Base-by-base conservation (phyloP, 192 early-diverging fungal species). In the Backusella tarrabulga region DNA sequence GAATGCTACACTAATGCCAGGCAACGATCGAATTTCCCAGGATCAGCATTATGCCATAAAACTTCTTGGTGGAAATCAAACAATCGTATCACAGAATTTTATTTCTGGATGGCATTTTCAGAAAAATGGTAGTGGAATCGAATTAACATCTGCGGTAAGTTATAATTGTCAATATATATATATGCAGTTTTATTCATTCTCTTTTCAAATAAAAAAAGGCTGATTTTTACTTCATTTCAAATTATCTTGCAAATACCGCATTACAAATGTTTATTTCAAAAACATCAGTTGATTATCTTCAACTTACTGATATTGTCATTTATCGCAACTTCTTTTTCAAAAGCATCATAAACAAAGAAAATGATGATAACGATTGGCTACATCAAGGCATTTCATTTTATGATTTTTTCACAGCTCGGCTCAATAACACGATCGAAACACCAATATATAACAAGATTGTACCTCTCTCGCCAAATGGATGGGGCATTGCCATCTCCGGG, bases 121-220 rank as follows among this genome's bases (percentile, higher is more conserved):
- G 14, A 68, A 77, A 60, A 63, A 63, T 44, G 76, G 76, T 77
- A 68, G 76, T 56, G 76, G 69, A 4, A 34, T 60, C 14, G 42
- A 71, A 29, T 42, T 77, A n/a, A 77, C 76, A n/a, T 77, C 76
- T 67, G 76, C 70, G 12, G 76, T 77, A 69, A 69, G 75, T 75
- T 32, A 3, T 29, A 12, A 4, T 0, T 44, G 3, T 44, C 15
- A 50, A 50, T 8, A 50, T 0, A 50, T 1, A 44, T 44, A 44
- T 14, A 19, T 40, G 38, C 8, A 17, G 42, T 14, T 44, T 44
- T 44, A 44, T 44, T 44, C 42, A 44, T 34, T 15, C 72, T 56
- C 14, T 77, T 60, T 60, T 46, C 41, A 41, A 38, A 34, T 72
- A 19, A 44, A 38, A 34, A 44, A 36, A 77, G 76, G 69, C 66